These are phyloP conservation scores for Ocimum tenuiflorum DNA, from an alignment of 257 asterid genomes.

Conservation along the genomic window DNA sequence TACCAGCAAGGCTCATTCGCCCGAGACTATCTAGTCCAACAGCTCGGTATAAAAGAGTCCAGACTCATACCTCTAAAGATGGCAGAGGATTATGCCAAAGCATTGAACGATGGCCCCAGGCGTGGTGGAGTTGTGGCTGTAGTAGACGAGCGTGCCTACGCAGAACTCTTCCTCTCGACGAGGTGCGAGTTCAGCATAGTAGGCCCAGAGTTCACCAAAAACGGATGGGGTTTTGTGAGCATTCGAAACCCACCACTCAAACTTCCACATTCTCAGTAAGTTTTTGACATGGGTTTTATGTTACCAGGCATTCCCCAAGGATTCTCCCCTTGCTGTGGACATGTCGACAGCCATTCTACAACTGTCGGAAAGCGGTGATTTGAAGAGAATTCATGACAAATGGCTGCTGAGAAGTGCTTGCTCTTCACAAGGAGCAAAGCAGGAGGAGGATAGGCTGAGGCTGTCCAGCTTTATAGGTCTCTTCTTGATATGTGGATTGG, in stretches of 20 bases:
- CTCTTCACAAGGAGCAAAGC: constrained; percentile 39
- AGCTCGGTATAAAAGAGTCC: constrained; percentile 43
- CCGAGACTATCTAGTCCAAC: constrained; percentile 36
- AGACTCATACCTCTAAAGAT: constrained; percentile 48
- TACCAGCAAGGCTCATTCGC: constrained; percentile 53
- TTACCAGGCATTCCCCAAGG: constrained; percentile 45
- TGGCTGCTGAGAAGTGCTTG: constrained; percentile 49
- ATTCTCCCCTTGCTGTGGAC: constrained; percentile 49
- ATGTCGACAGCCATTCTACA: constrained; percentile 52
- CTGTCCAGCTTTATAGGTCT: constrained; percentile 43
- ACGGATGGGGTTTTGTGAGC: constrained; percentile 71
- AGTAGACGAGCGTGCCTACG: constrained; percentile 51
- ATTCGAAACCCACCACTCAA: neutral
- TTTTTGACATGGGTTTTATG: no score
- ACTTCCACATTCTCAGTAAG: no score
- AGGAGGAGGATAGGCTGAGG: constrained; percentile 40
- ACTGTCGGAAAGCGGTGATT: constrained; percentile 51
- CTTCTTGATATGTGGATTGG: constrained; percentile 35
- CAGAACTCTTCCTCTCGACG: constrained; percentile 49
- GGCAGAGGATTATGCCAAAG: constrained; percentile 50
- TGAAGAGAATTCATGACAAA: constrained; percentile 50
- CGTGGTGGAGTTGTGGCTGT: constrained; percentile 59
- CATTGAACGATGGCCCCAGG: constrained; percentile 39
- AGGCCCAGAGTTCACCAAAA: constrained; percentile 53
- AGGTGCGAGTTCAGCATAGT: constrained; percentile 45